A percentile compares a stretch with the other conserved stretches of the same genome.
phyloP scores from a whole-genome alignment of 495 filamentous ascomycete genomes.

The Penicillium taxi region DNA sequence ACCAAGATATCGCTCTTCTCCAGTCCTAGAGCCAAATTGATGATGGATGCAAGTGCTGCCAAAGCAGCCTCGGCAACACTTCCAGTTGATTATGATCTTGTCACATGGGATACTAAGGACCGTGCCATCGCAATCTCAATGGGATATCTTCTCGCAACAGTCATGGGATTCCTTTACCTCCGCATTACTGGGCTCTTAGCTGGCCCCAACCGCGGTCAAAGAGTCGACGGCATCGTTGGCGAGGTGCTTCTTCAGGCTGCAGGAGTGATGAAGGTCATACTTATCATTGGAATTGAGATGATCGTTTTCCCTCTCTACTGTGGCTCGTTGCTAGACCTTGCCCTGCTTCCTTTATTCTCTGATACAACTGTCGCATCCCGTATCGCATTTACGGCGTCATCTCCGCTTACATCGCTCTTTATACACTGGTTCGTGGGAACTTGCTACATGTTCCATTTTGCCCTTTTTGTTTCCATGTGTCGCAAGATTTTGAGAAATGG shows the following conservation, averaged over 20 bases:
- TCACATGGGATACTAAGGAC: conserved; percentile 70
- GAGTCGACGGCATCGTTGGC: conserved; percentile 69
- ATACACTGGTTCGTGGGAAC: conserved; percentile 99
- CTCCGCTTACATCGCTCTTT: conserved; percentile 81
- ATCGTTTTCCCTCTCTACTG: conserved; percentile 94
- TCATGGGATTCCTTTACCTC: conserved; percentile 71
- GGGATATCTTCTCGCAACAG: conserved; percentile 69
- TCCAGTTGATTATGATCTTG: conserved; percentile 51
- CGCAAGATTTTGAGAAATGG: conserved; percentile 92
- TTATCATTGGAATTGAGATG: conserved; percentile 99
- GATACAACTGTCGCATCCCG: conserved; percentile 66
- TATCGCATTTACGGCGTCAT: conserved; percentile 62
- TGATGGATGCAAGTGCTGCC: conserved; percentile 17
- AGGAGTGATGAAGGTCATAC: conserved; percentile 93
- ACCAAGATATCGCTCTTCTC: conserved; percentile 15
- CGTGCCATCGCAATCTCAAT: conserved; percentile 69
- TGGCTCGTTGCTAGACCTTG: conserved; percentile 80
- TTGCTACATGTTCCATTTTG: conserved; percentile 99
- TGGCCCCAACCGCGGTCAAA: conserved; percentile 54
- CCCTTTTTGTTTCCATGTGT: conserved; percentile 97
- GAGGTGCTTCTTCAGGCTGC: conserved; percentile 86
- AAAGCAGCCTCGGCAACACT: conserved; percentile 15
- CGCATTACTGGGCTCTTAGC: conserved; percentile 58
- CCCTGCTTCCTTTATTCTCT: conserved; percentile 81
- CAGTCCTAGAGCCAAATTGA: conserved; percentile 18